A percentile compares a stretch with the other conserved stretches of the same genome.
phyloP scores from a whole-genome alignment of 192 early-diverging fungal species.

The Coemansia sp. region DNA sequence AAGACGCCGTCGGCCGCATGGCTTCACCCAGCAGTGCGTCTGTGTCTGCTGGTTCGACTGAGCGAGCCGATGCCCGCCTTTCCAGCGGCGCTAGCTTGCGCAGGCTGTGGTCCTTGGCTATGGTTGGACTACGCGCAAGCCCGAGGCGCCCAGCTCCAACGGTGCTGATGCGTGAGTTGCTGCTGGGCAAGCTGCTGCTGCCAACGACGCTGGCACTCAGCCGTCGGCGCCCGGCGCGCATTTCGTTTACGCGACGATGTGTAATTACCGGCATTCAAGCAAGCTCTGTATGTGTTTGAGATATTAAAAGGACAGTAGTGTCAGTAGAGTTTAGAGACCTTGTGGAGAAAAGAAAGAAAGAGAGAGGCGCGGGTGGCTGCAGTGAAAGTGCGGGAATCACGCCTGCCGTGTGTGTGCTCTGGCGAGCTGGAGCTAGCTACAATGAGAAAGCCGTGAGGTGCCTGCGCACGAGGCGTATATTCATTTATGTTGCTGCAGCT shows the following conservation, averaged over 20 bases:
- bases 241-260: constrained; percentile 49
- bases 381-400: constrained; percentile 11
- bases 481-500: constrained; percentile 11
- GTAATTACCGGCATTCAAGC: constrained; percentile 51
- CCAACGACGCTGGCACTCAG: constrained; percentile 47
- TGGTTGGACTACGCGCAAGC: constrained; percentile 11
- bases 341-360: constrained; percentile 5
- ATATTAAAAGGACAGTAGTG: background rate
- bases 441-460: constrained; percentile 5
- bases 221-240: constrained; percentile 51
- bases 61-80: constrained; percentile 17
- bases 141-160: constrained; percentile 9
- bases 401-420: constrained; percentile 1
- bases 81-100: constrained; percentile 19
- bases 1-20: constrained; percentile 11
- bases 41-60: constrained; percentile 6
- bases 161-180: constrained; percentile 5
- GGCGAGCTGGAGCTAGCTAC: background rate
- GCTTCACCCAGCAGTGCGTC: constrained; percentile 5
- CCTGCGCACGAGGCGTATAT: constrained; percentile 12
- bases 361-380: constrained; percentile 9
- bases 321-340: background rate
- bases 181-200: background rate
- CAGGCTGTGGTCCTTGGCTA: constrained; percentile 24
- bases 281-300: constrained; percentile 1